A percentile compares a stretch with the other conserved stretches of the same genome.
phyloP scores from a whole-genome alignment of 2,329 filamentous ascomycete species.

The Xylaria sp. region DNA sequence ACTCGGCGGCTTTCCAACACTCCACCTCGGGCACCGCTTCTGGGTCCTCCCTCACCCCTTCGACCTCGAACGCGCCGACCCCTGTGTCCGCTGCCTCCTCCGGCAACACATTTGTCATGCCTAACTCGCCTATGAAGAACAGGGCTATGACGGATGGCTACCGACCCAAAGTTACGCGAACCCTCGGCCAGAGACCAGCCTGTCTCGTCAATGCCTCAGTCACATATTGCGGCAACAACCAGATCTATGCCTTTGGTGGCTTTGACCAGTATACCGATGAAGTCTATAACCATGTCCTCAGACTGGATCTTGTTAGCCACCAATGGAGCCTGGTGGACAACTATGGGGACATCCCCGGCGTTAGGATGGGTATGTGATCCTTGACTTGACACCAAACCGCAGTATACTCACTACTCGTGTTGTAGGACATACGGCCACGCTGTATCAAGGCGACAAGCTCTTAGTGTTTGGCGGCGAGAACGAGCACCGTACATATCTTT shows the following conservation, averaged over 20 bases:
- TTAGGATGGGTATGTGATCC: constrained; percentile 82
- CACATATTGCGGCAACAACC: constrained; percentile 97
- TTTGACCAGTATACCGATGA: constrained; percentile 99
- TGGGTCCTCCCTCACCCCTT: constrained; percentile 46
- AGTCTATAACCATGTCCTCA: constrained; percentile 97
- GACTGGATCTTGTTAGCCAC: constrained; percentile 84
- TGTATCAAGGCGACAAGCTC: constrained; percentile 95
- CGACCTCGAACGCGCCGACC: constrained; percentile 55
- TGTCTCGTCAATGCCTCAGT: constrained; percentile 98
- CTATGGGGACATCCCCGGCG: constrained; percentile 96
- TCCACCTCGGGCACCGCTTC: constrained; percentile 45
- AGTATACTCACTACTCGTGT: constrained; percentile 28
- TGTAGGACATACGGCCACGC: constrained; percentile 88
- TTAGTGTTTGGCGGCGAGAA: constrained; percentile 98
- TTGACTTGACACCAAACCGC: background rate
- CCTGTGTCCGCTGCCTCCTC: constrained; percentile 65
- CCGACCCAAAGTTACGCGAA: constrained; percentile 83
- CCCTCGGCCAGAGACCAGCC: constrained; percentile 83
- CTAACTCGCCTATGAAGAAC: constrained; percentile 80
- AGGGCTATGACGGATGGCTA: constrained; percentile 77
- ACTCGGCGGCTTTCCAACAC: constrained; percentile 41
- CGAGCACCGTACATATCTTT: constrained; percentile 94
- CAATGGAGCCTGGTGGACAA: constrained; percentile 98
- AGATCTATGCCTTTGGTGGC: constrained; percentile 97
- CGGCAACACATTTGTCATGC: constrained; percentile 90